Conservation (phyloP, 1,284 basidiomycete species). For the Sporisorium iseilematis-ciliati region DNA sequence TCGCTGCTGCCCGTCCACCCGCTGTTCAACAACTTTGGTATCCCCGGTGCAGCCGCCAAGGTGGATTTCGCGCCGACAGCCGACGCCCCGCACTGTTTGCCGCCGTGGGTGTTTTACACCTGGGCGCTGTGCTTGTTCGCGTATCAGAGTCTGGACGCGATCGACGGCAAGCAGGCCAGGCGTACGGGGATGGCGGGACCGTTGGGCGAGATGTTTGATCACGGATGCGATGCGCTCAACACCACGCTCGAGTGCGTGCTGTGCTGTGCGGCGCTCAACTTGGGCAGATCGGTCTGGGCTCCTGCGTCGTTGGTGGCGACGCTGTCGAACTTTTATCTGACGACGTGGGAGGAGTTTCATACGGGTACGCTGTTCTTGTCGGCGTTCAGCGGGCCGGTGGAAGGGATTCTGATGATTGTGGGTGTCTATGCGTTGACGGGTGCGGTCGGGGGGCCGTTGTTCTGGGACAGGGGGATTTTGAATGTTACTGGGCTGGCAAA, state of each 20-base stretch:
- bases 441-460: conserved; percentile 72
- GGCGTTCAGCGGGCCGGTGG: conserved; percentile 95
- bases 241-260: conserved; percentile 76
- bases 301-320: conserved; percentile 85
- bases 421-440: conserved; percentile 82
- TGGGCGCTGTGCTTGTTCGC: conserved; percentile 90
- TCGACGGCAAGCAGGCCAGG: conserved; percentile 94
- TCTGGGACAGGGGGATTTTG: conserved; percentile 85
- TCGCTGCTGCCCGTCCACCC: conserved; percentile 47
- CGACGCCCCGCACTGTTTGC: conserved; percentile 32
- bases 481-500: conserved; percentile 76
- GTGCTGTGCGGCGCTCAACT: conserved; percentile 75
- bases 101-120: conserved; percentile 62
- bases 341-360: conserved; percentile 98
- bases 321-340: conserved; percentile 91
- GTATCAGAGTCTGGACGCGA: conserved; percentile 90
- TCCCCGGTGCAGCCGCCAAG: conserved; percentile 43
- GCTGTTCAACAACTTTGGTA: conserved; percentile 50
- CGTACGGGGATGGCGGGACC: conserved; percentile 96
- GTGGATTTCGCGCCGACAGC: conserved; percentile 30
- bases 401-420: conserved; percentile 91
- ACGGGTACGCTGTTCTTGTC: conserved; percentile 76
- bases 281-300: conserved; percentile 97
- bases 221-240: conserved; percentile 87
- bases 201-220: conserved; percentile 95